Evolutionary conservation across 805 yeast species (phyloP).

Genomic region (Isabelozyma pseudorhagii): DNA sequence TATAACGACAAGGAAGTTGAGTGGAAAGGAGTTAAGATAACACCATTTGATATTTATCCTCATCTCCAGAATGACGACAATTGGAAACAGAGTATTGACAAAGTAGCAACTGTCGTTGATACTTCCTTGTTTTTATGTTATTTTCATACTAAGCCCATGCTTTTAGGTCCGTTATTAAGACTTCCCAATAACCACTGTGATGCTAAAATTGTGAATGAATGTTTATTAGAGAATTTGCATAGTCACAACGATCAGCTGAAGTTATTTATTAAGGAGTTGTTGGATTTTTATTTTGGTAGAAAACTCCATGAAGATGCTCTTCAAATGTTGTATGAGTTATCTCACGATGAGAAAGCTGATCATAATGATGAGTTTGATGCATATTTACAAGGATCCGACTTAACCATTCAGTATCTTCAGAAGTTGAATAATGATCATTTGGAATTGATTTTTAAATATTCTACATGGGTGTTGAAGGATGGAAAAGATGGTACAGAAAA

Average conservation of each 20-base stretch:
- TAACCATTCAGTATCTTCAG: slow-evolving; percentile 56
- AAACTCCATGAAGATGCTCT: slow-evolving; percentile 65
- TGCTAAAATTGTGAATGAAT: slow-evolving; percentile 53
- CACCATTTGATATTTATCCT: slow-evolving; percentile 42
- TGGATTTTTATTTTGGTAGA: slow-evolving; percentile 73
- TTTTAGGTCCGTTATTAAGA: slow-evolving; percentile 81
- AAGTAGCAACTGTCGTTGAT: slow-evolving; percentile 56
- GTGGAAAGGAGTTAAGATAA: slow-evolving; percentile 48
- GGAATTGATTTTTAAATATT: slow-evolving; percentile 54
- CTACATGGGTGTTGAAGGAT: slow-evolving; percentile 48
- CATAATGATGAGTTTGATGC: slow-evolving; percentile 19
- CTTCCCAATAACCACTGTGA: slow-evolving; percentile 71
- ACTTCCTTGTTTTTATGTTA: slow-evolving; percentile 78
- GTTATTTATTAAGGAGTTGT: slow-evolving; percentile 59
- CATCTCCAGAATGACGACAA: slow-evolving; percentile 14
- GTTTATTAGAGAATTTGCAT: slow-evolving; percentile 40
- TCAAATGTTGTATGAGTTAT: slow-evolving; percentile 44
- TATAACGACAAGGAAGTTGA: slow-evolving; percentile 27
- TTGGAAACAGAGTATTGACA: slow-evolving; percentile 17
- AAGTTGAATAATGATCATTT: slow-evolving; percentile 48
- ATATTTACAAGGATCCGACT: slow-evolving; percentile 34
- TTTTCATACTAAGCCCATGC: slow-evolving; percentile 58
- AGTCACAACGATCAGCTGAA: slow-evolving; percentile 19
- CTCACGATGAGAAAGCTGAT: slow-evolving; percentile 14
- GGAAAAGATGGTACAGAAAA: slow-evolving; percentile 1